Evolutionary conservation across 1,284 basidiomycete genomes (phyloP), one percentile per base, ranked within the genome.

Genomic region (Trichosporon sp.): DNA sequence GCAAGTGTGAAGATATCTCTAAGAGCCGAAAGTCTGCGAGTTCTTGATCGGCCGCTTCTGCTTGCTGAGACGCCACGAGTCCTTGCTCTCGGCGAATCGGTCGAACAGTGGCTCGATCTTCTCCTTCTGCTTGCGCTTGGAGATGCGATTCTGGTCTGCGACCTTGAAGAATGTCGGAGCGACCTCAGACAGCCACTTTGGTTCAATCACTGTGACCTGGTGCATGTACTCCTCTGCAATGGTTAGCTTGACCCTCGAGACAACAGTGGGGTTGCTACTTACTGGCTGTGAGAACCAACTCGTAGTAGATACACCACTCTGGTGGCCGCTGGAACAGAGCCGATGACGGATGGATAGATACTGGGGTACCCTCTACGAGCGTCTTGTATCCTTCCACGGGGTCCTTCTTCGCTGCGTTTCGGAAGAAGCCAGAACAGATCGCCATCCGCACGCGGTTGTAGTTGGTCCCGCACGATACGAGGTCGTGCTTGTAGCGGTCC

Each of bases 401-500:
- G 66, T 81, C 79, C 80, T 97, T 96, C 84, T 97, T 97, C 25
- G 94, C 94, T 0, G 94, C 93, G 74, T 96, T 90, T 23, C 93
- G 86, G 87, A 96, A 97, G 82, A 91, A 95, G 27, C 96, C 95
- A 13, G 93, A 95, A 73, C 93, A 96, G 66, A 99, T 98, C 4
- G 96, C 95, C 76, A 91, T 89, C 52, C 95, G 89, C 3, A 99
- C 92, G 13, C 86, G 86, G 78, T 96, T 97, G 82, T 89, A 98
- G 78, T 99, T 94, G 71, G 86, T 87, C 25, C 95, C 95, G 16
- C 92, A 78, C 4, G 73, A 75, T 6, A 78, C 74, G 66, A 99
- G 91, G 73, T 98, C 95, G 78, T 98, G 95, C 75, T 95, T 96
- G 80, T 98, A 97, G 63, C 96, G 85, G 77, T 99, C 95, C 95